phyloP scores from a whole-genome alignment of 2,329 filamentous ascomycete species.

The Colletotrichum australisinense region DNA sequence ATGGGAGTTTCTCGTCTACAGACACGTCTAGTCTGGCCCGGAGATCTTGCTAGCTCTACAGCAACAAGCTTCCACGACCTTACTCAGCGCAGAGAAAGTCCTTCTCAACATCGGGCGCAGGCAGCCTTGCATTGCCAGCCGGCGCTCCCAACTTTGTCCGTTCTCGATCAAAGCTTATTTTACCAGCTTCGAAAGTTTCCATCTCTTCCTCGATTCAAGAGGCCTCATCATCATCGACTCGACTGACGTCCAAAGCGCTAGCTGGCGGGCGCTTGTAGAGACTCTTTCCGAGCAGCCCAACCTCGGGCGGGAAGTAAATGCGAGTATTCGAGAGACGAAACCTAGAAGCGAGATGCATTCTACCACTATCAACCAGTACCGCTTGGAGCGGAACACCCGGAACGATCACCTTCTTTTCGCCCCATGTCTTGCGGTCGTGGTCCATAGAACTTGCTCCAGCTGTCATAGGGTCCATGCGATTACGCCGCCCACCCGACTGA shows the following conservation, averaged over 20 bases:
- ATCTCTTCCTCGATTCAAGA: too few species aligned
- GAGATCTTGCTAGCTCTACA: neutral
- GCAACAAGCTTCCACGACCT: too few species aligned
- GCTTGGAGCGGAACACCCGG: neutral
- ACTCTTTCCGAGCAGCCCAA: neutral
- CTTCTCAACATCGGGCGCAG: neutral
- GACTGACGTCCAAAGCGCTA: neutral
- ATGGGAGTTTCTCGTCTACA: neutral
- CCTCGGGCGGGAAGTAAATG: neutral
- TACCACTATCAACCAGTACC: neutral
- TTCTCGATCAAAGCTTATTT: neutral
- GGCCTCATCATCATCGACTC: too few species aligned
- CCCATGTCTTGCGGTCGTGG: neutral
- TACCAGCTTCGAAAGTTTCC: neutral
- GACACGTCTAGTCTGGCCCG: neutral
- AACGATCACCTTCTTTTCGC: neutral
- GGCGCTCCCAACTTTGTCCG: neutral
- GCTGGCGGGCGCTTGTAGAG: neutral
- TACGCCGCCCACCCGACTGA: neutral
- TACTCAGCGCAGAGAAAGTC: neutral
- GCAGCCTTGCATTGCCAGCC: neutral
- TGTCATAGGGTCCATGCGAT: neutral
- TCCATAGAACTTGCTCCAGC: neutral
- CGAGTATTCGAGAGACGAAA: neutral
- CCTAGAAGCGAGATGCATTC: neutral